phyloP scores from a whole-genome alignment of 2,329 filamentous ascomycete genomes.

The Ascochyta clinopodiicola region DNA sequence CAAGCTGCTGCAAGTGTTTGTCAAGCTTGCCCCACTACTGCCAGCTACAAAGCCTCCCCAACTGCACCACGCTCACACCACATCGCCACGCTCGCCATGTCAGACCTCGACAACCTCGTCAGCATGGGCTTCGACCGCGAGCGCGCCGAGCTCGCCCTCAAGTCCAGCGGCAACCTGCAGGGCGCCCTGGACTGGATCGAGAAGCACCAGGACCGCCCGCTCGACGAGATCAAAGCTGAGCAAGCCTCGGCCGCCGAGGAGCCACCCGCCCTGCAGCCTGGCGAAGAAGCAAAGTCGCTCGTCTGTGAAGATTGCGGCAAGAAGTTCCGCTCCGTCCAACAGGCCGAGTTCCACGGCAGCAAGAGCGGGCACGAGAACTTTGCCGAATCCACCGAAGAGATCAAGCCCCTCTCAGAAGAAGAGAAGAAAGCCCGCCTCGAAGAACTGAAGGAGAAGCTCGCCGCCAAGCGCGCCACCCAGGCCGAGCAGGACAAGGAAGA shows the following conservation, averaged over 20 bases:
- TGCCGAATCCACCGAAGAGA: constrained; percentile 88
- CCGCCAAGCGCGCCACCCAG: constrained; percentile 73
- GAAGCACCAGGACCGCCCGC: constrained; percentile 82
- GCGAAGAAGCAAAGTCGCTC: constrained; percentile 77
- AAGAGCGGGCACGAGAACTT: constrained; percentile 94
- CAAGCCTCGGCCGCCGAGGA: constrained; percentile 52
- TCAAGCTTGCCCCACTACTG: background rate
- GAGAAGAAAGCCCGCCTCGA: constrained; percentile 83
- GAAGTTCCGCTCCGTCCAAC: constrained; percentile 79
- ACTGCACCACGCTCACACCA: background rate
- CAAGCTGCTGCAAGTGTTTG: too few relatives aligned
- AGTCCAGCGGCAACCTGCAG: constrained; percentile 81
- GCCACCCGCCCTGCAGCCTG: constrained; percentile 71
- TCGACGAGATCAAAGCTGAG: constrained; percentile 75
- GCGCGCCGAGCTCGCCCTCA: constrained; percentile 81
- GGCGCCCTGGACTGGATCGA: constrained; percentile 95
- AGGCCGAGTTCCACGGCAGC: constrained; percentile 88
- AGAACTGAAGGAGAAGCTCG: constrained; percentile 74
- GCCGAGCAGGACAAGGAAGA: constrained; percentile 79
- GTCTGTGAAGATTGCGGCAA: constrained; percentile 96
- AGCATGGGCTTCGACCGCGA: constrained; percentile 83
- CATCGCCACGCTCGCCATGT: constrained; percentile 43
- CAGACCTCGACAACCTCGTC: constrained; percentile 66
- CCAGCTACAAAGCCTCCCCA: background rate
- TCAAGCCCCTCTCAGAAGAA: constrained; percentile 88